Percentiles rank a stretch among this genome's conserved stretches.
Conservation (phyloP, 192 early-diverging fungal species). For the Irineochytrium annulatum region DNA sequence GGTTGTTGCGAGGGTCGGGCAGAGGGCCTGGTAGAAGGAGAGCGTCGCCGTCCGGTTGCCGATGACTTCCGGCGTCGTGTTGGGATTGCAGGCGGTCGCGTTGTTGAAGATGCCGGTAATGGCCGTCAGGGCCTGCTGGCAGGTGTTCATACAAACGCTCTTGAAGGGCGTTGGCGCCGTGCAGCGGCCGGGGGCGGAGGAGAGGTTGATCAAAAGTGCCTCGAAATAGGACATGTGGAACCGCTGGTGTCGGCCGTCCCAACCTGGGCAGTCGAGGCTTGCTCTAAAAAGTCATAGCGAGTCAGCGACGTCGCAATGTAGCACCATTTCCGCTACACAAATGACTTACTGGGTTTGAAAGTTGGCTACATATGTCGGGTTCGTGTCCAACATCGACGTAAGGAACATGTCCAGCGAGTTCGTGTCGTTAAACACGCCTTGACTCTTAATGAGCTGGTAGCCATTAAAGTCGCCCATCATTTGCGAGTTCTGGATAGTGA, state of each 20-base stretch:
- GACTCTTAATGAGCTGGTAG: conserved; percentile 5
- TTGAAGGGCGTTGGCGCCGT: neutral
- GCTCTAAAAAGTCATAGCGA: too few relatives aligned
- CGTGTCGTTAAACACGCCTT: conserved; percentile 22
- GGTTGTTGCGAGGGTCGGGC: neutral
- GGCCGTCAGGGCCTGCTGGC: neutral
- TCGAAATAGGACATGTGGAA: conserved; percentile 17
- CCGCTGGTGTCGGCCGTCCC: conserved; percentile 13
- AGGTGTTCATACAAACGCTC: conserved; percentile 7
- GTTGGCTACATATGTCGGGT: conserved; percentile 14
- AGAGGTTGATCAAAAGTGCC: conserved; percentile 9
- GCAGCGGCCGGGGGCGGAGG: neutral
- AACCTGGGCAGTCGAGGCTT: conserved; percentile 15
- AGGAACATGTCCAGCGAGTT: conserved; percentile 22
- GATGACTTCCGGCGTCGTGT: neutral
- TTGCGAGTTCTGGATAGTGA: neutral
- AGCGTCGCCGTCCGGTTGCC: conserved; percentile 1
- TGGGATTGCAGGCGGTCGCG: conserved; percentile 4
- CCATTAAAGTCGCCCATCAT: neutral
- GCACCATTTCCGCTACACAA: too few relatives aligned
- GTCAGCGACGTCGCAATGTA: too few relatives aligned
- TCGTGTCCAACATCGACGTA: conserved; percentile 19
- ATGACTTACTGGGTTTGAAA: too few relatives aligned
- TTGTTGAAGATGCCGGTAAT: conserved; percentile 20
- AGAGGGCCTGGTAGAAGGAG: neutral